A percentile compares a stretch with the other conserved stretches of the same genome.
Conservation (phyloP, 192 early-diverging fungal species). For the Spizellomyces punctatus region DNA sequence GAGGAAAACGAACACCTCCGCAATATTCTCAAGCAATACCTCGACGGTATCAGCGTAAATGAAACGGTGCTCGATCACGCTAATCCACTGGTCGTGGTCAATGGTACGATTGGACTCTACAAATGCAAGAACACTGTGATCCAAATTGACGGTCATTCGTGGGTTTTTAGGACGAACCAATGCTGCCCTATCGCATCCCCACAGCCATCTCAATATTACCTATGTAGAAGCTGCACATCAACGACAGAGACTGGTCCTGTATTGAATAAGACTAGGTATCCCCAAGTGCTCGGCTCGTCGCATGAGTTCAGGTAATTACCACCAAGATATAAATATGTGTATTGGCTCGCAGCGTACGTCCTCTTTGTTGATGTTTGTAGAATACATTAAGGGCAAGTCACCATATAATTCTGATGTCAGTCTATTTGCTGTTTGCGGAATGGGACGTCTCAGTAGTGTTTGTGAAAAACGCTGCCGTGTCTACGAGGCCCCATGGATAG, state of each 20-base stretch:
- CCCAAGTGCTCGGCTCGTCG: too few relatives aligned
- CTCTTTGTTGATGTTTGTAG: too few relatives aligned
- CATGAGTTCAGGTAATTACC: too few relatives aligned
- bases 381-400: too few relatives aligned
- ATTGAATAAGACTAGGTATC: too few relatives aligned
- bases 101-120: slow-evolving; percentile 41
- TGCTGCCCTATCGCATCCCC: slow-evolving; percentile 44
- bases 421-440: too few relatives aligned
- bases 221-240: slow-evolving; percentile 53
- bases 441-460: too few relatives aligned
- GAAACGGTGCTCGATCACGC: slow-evolving; percentile 51
- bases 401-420: too few relatives aligned
- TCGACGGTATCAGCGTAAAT: slow-evolving; percentile 61
- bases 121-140: not conserved
- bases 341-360: too few relatives aligned
- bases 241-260: not conserved
- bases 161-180: slow-evolving; percentile 45
- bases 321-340: too few relatives aligned
- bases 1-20: slow-evolving; percentile 58
- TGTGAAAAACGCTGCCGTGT: too few relatives aligned
- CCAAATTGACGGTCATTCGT: not conserved
- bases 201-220: slow-evolving; percentile 45
- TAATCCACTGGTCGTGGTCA: slow-evolving; percentile 64
- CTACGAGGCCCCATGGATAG: too few relatives aligned
- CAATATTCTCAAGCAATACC: slow-evolving; percentile 58